These are phyloP conservation scores for Zymoseptoria crescenta DNA, from an alignment of 2,329 filamentous ascomycete species.

Conservation along the genomic window DNA sequence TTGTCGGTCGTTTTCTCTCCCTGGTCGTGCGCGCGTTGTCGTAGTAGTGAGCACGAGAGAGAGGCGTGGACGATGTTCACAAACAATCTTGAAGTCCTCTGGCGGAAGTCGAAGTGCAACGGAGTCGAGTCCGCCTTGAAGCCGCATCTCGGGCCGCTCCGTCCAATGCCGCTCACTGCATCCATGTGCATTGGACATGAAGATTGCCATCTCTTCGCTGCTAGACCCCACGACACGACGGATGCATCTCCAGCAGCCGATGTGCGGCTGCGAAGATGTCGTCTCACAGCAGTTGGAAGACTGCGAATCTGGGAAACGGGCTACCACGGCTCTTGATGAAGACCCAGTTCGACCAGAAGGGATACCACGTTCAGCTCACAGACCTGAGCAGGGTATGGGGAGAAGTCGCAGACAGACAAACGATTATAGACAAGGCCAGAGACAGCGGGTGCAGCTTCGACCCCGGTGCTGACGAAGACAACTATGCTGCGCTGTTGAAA, in stretches of 20 bases:
- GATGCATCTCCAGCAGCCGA: neutral
- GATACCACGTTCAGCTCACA: constrained; percentile 60
- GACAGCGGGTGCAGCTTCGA: constrained; percentile 63
- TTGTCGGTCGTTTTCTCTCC: neutral
- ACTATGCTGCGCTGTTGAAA: constrained; percentile 59
- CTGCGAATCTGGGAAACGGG: constrained; percentile 9
- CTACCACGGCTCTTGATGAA: constrained; percentile 58
- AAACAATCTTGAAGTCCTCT: constrained; percentile 3
- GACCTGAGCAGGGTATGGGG: constrained; percentile 68
- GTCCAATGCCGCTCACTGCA: neutral
- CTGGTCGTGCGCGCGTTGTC: neutral
- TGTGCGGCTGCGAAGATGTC: constrained; percentile 1
- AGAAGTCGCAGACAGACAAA: constrained; percentile 54
- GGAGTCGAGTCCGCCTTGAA: neutral
- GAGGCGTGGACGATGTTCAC: neutral
- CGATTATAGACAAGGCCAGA: constrained; percentile 55
- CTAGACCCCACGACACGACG: neutral
- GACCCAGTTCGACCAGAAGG: constrained; percentile 44
- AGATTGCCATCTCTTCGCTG: neutral
- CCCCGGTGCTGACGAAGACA: constrained; percentile 58
- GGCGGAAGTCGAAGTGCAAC: neutral
- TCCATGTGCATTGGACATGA: neutral
- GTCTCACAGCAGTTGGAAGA: constrained; percentile 12
- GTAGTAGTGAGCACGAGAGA: neutral
- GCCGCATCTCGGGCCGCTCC: neutral